phyloP scores from a whole-genome alignment of 345 rosid genomes.

The Pugionium cornutum region DNA sequence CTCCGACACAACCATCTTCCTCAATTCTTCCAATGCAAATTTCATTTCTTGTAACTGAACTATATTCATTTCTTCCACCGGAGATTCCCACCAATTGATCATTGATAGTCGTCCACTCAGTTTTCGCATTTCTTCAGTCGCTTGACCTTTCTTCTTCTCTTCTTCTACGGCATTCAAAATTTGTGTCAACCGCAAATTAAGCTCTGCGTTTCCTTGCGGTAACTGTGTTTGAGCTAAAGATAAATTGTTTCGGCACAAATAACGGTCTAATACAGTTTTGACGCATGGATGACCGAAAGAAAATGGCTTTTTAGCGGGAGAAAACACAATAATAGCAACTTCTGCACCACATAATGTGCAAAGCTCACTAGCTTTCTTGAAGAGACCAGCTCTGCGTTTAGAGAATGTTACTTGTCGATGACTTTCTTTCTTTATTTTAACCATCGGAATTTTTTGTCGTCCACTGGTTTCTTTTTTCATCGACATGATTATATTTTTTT shows the following conservation, averaged over 20 bases:
- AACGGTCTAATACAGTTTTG: conserved; percentile 25
- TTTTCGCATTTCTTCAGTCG: conserved; percentile 27
- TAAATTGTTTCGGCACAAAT: background rate
- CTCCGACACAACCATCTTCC: conserved; percentile 16
- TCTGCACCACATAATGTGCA: conserved; percentile 33
- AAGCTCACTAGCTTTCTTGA: conserved; percentile 40
- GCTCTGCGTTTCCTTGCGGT: background rate
- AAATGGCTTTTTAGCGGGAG: conserved; percentile 37
- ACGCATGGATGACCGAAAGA: conserved; percentile 36
- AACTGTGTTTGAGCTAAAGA: conserved; percentile 5
- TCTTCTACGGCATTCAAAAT: conserved; percentile 22
- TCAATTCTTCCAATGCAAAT: conserved; percentile 24
- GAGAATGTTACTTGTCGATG: conserved; percentile 38
- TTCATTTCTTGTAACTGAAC: conserved; percentile 16
- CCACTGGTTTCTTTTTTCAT: conserved; percentile 37
- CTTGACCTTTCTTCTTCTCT: conserved; percentile 31
- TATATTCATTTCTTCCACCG: conserved; percentile 29
- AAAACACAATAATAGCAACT: conserved; percentile 34
- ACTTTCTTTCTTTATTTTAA: conserved; percentile 30
- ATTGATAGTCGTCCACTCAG: background rate
- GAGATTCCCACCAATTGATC: conserved; percentile 31
- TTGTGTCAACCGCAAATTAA: conserved; percentile 23
- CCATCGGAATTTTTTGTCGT: conserved; percentile 36
- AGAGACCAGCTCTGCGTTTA: conserved; percentile 31
- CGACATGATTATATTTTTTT: conserved; percentile 3